Base-by-base conservation (phyloP, 208 protist genomes). In the Wallacemonas sp. region DNA sequence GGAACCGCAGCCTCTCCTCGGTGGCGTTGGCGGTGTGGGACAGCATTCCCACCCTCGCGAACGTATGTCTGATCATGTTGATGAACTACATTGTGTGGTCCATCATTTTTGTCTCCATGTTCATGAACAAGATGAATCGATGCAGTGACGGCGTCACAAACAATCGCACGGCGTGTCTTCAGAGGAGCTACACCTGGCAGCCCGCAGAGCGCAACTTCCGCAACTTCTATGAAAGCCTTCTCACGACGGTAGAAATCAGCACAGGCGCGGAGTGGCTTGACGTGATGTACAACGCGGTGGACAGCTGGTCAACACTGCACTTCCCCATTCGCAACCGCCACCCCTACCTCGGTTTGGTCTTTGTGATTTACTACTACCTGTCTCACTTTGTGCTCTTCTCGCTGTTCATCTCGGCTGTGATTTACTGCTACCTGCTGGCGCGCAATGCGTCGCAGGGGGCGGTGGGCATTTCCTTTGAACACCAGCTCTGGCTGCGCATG, bases 1-100 rank as follows among this genome's bases (percentile, higher is more conserved):
- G 82, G 54, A 86, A 84, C 63, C 47, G 51, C 38, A 86, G 76
- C 47, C 76, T 97, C 65, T 65, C 77, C 0, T 60, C 82, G 46
- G 70, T 97, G 24, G 82, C 90, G 5, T 45, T 77, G 30, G 66
- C 86, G 28, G 75, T 98, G 26, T 90, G 90, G 77, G 69, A 83
- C 56, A 77, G 79, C 75, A 72, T 97, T 19, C 95, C 93, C 2
- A 84, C 72, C 15, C 62, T 97, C 14, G 80, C 85, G 15, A 94
- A 95, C 59, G 82, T 97, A 27, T 82, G 88, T 59, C 66, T 97
- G 19, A 62, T 96, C 28, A 94, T 84, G 76, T 68, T 92, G 46
- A 72, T 97, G 66, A 93, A 97, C 76, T 96, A 95, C 72, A 76
- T 96, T 62, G 81, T 98, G 36, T 98, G 94, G 83, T 77, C 84